Evolutionary conservation across 2,329 filamentous ascomycete species (phyloP).

Genomic region (Fusarium liriodendri): DNA sequence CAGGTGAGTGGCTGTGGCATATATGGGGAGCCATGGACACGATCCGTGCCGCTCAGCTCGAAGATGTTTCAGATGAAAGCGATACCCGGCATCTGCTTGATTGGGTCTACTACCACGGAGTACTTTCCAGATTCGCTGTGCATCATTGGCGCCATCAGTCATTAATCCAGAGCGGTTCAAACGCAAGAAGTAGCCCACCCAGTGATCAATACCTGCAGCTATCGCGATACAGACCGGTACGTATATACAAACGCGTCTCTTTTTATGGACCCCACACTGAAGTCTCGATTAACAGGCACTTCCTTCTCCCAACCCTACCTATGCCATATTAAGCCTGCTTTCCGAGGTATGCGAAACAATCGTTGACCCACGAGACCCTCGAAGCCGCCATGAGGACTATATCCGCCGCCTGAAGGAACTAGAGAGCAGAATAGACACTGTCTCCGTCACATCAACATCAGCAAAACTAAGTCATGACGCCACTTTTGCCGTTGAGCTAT

Average conservation of each 20-base stretch:
- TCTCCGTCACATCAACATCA: not conserved
- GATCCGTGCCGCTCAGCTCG: conserved; percentile 16
- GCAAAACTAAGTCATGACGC: not conserved
- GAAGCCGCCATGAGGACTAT: conserved; percentile 18
- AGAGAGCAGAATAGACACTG: conserved; percentile 6
- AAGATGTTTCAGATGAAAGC: not conserved
- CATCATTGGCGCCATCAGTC: conserved; percentile 27
- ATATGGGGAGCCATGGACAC: conserved; percentile 32
- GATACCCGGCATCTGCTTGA: conserved; percentile 20
- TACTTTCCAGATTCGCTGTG: conserved; percentile 31
- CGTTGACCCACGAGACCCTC: conserved; percentile 21
- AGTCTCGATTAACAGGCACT: not conserved
- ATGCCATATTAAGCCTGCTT: conserved; percentile 28
- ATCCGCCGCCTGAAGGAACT: conserved; percentile 14
- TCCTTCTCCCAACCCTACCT: conserved; percentile 13
- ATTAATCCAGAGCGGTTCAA: not conserved
- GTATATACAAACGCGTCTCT: not conserved
- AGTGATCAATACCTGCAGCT: not conserved
- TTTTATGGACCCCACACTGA: not conserved
- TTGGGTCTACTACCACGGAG: conserved; percentile 37
- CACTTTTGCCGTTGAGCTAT: conserved; percentile 5
- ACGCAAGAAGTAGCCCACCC: not conserved
- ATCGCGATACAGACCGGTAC: conserved; percentile 11
- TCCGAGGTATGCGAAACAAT: conserved; percentile 22
- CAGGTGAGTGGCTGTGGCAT: conserved; percentile 37